A percentile compares a stretch with the other conserved stretches of the same genome.
These are phyloP conservation scores for Solanum ossicruentum DNA, from an alignment of 257 asterid species.

Conservation along the genomic window DNA sequence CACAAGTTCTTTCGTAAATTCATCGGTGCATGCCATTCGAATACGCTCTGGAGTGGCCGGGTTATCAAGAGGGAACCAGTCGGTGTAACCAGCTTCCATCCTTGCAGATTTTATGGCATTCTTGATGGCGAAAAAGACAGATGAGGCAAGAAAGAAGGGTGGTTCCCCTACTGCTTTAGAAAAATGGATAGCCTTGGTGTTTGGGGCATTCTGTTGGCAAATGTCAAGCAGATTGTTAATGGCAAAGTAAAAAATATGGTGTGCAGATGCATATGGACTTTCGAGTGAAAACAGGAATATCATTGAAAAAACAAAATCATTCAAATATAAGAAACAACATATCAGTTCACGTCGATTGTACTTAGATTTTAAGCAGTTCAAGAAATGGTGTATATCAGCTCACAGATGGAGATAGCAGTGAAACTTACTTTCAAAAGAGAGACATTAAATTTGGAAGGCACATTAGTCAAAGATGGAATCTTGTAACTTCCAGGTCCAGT, in stretches of 20 bases:
- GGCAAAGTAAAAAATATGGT: not conserved
- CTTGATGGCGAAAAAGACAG: constrained; percentile 76
- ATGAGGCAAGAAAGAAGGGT: constrained; percentile 75
- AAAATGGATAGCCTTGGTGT: constrained; percentile 68
- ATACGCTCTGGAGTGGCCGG: constrained; percentile 97
- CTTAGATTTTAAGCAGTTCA: not conserved
- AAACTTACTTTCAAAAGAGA: constrained; percentile 75
- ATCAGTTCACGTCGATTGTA: not conserved
- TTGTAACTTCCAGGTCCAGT: constrained; percentile 90
- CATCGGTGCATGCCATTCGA: constrained; percentile 85
- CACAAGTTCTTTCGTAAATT: constrained; percentile 36
- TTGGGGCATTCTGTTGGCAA: constrained; percentile 63
- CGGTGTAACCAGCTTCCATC: constrained; percentile 50
- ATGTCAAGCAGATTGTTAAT: not conserved
- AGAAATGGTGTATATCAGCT: not conserved
- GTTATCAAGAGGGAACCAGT: constrained; percentile 78
- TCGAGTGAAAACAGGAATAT: not conserved
- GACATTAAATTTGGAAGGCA: constrained; percentile 63
- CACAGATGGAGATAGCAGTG: not conserved
- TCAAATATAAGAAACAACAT: not conserved
- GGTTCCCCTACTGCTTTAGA: constrained; percentile 98
- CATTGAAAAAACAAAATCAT: not conserved
- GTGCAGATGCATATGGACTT: not conserved
- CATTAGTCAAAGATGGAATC: constrained; percentile 74
- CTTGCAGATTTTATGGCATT: constrained; percentile 75